Evolutionary conservation across 305 asterid species (phyloP).

Genomic region (Fraxinus paxiana): DNA sequence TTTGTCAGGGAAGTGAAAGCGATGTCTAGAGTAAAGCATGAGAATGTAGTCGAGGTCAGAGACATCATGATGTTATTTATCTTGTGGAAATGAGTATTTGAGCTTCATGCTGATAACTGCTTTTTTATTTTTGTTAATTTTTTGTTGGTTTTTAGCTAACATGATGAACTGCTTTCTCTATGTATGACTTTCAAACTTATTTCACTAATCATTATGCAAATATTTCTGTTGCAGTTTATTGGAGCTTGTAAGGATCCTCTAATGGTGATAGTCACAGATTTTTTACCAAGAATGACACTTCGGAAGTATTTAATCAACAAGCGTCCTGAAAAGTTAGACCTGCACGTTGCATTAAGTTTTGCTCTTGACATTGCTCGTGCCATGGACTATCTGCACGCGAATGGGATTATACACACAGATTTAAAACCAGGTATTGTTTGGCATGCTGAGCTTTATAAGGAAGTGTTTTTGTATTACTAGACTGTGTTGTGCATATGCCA

Average conservation of each 20-base stretch:
- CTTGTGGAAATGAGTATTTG: not conserved
- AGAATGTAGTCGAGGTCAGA: slow-evolving; percentile 79
- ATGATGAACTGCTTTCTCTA: not conserved
- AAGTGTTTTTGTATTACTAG: not conserved
- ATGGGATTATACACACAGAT: not conserved
- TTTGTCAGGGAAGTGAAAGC: slow-evolving; percentile 80
- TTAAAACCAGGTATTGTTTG: not conserved
- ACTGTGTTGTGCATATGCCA: not conserved
- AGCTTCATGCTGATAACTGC: not conserved
- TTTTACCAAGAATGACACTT: slow-evolving; percentile 88
- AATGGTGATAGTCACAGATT: slow-evolving; percentile 87
- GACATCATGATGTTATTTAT: not conserved
- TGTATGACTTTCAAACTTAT: not conserved
- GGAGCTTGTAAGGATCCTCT: slow-evolving; percentile 98
- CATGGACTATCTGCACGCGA: not conserved
- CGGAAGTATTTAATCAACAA: slow-evolving; percentile 67
- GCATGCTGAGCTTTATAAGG: not conserved
- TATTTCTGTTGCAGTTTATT: slow-evolving; percentile 58
- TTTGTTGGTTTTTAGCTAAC: not conserved
- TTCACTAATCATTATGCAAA: not conserved
- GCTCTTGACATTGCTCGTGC: not conserved
- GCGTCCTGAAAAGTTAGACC: slow-evolving; percentile 77
- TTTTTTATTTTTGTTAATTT: too few species aligned
- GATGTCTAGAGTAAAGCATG: slow-evolving; percentile 91
- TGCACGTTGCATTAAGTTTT: slow-evolving; percentile 20